Evolutionary conservation across 2,329 filamentous ascomycete genomes (phyloP).

Genomic region (Apiospora hydei): DNA sequence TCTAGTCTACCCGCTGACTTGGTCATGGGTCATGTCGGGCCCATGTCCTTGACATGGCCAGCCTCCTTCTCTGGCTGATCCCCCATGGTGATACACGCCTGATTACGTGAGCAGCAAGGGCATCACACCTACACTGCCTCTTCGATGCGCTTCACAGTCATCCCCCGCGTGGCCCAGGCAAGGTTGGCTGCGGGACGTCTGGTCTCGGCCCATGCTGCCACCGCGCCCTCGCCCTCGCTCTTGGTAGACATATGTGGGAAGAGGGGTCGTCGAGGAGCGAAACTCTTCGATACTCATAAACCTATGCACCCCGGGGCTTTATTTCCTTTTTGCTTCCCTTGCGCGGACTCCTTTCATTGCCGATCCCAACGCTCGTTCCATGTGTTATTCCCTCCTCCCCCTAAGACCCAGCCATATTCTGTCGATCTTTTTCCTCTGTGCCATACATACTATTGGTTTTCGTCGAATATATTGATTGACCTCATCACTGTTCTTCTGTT

Average conservation of each 20-base stretch:
- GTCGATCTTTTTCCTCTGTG: neutral
- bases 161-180: neutral
- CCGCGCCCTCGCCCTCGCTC: neutral
- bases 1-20: neutral
- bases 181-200: conserved; percentile 1
- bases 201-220: neutral
- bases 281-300: neutral
- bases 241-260: neutral
- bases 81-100: neutral
- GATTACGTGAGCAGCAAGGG: neutral
- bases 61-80: neutral
- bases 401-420: neutral
- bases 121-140: neutral
- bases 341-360: neutral
- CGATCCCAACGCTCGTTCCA: conserved; percentile 15
- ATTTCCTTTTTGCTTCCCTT: neutral
- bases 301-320: conserved; percentile 10
- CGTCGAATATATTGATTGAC: neutral
- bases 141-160: neutral
- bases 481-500: neutral
- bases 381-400: neutral
- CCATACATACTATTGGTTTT: neutral
- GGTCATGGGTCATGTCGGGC: neutral
- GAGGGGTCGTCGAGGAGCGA: neutral
- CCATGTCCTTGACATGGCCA: neutral